phyloP scores from a whole-genome alignment of 148 eudicot species.

The Rhododendron ferrugineum region DNA sequence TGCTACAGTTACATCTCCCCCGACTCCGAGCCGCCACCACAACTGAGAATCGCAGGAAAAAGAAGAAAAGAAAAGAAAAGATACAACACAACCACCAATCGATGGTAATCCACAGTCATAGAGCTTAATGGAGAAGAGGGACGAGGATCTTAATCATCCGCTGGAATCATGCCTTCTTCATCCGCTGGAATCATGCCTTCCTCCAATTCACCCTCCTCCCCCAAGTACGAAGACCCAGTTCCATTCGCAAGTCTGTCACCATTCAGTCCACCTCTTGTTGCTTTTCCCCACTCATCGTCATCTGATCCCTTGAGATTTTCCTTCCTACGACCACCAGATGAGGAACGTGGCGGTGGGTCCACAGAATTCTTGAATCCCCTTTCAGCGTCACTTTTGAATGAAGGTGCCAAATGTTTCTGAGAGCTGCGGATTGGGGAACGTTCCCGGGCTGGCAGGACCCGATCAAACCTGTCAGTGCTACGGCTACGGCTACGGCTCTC shows the following conservation, averaged over 20 bases:
- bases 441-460: slow-evolving; percentile 10
- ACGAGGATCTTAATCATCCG: neutral
- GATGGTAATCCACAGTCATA: neutral
- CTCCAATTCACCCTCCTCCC: slow-evolving; percentile 23
- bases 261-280: neutral
- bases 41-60: neutral
- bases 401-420: slow-evolving; percentile 44
- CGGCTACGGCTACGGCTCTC: slow-evolving; percentile 35
- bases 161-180: slow-evolving; percentile 6
- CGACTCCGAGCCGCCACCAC: neutral
- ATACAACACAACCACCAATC: neutral
- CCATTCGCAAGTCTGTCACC: neutral
- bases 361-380: neutral
- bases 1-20: neutral
- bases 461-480: slow-evolving; percentile 44
- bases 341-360: slow-evolving; percentile 16
- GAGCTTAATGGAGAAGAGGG: neutral
- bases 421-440: slow-evolving; percentile 34
- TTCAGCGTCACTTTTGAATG: neutral
- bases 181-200: slow-evolving; percentile 27
- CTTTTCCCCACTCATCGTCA: slow-evolving; percentile 9
- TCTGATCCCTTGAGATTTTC: neutral
- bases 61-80: neutral
- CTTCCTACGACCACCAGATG: neutral
- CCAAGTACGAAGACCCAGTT: neutral